These are phyloP conservation scores for Tremella fuciformis DNA, from an alignment of 768 basidiomycete species.

Conservation along the genomic window DNA sequence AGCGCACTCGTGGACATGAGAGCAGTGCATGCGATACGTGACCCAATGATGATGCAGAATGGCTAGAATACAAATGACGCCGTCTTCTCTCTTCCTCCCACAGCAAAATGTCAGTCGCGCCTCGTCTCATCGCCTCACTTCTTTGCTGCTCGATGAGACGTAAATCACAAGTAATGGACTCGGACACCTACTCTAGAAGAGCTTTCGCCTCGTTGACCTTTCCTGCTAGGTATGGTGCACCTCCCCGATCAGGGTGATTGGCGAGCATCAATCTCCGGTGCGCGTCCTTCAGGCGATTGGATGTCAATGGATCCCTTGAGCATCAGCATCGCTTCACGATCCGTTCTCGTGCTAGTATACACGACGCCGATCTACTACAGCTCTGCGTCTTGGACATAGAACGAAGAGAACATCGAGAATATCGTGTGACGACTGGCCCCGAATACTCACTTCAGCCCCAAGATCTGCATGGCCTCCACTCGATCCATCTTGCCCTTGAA, in stretches of 20 bases:
- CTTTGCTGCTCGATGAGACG: slow-evolving; percentile 11
- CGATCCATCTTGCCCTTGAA: slow-evolving; percentile 96
- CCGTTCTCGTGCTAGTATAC: no score
- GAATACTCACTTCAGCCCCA: slow-evolving; percentile 79
- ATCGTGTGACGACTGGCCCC: neutral
- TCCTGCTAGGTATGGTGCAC: slow-evolving; percentile 95
- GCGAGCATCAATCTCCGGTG: slow-evolving; percentile 96
- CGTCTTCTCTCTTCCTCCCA: no score
- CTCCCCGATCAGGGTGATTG: slow-evolving; percentile 97
- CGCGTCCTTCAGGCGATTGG: slow-evolving; percentile 82
- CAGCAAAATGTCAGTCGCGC: neutral
- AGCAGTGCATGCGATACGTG: no score
- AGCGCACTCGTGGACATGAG: no score
- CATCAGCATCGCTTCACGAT: neutral
- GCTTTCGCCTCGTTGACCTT: slow-evolving; percentile 99
- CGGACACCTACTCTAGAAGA: slow-evolving; percentile 61
- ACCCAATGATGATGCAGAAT: no score
- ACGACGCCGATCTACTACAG: no score
- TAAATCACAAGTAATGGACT: neutral
- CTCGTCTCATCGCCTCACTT: slow-evolving; percentile 10
- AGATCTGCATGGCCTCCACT: slow-evolving; percentile 83
- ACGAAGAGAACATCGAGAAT: no score
- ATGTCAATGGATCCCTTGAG: slow-evolving; percentile 73
- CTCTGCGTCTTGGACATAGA: no score
- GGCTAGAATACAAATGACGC: no score